A percentile compares a stretch with the other conserved stretches of the same genome.
These are phyloP conservation scores for Trichoderma citrinoviride DNA, from an alignment of 2,329 filamentous ascomycete species.

Conservation along the genomic window DNA sequence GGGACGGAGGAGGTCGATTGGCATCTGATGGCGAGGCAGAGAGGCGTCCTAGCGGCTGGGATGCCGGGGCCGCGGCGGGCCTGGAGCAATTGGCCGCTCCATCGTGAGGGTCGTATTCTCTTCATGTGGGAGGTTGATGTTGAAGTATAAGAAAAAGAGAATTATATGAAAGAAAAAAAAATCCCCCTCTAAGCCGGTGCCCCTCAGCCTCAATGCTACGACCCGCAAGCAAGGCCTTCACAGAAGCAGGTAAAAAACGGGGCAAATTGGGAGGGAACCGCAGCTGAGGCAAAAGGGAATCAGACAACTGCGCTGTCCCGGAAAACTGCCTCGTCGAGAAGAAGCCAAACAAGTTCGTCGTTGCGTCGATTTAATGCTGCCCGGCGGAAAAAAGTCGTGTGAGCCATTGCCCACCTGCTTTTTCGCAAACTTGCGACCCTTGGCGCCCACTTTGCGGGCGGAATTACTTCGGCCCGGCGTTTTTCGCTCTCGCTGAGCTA, in stretches of 20 bases:
- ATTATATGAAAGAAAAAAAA: slow-evolving; percentile 1
- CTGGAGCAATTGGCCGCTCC: slow-evolving; percentile 42
- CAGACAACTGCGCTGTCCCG: not conserved
- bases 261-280: not conserved
- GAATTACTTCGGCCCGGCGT: slow-evolving; percentile 24
- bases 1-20: slow-evolving; percentile 37
- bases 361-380: slow-evolving; percentile 13
- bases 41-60: slow-evolving; percentile 29
- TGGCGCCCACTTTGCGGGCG: slow-evolving; percentile 12
- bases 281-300: slow-evolving; percentile 10
- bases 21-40: slow-evolving; percentile 29
- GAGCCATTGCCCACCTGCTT: slow-evolving; percentile 21
- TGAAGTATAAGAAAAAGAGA: not conserved
- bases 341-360: not conserved
- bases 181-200: slow-evolving; percentile 17
- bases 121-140: slow-evolving; percentile 36
- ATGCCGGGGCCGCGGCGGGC: slow-evolving; percentile 33
- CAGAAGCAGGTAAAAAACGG: not conserved
- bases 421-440: slow-evolving; percentile 12
- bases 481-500: not conserved
- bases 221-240: not conserved
- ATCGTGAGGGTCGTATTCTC: slow-evolving; percentile 43
- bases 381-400: slow-evolving; percentile 20
- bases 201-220: not conserved
- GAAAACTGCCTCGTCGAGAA: slow-evolving; percentile 6